A percentile compares a stretch with the other conserved stretches of the same genome.
phyloP scores from a whole-genome alignment of 139 green algal genomes.

The Spirogloea muscicola region DNA sequence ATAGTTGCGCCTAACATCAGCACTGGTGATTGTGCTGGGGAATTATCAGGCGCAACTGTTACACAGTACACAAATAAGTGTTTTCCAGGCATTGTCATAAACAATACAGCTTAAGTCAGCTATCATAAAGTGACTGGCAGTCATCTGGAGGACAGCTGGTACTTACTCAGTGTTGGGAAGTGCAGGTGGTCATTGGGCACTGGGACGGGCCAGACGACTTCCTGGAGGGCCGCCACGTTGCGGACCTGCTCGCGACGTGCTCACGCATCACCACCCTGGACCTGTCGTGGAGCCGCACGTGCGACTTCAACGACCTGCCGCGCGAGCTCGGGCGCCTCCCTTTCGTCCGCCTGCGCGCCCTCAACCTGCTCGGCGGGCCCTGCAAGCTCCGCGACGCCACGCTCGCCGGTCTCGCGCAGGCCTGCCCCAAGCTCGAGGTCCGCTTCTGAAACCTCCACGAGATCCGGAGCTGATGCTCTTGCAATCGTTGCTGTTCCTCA shows the following conservation, averaged over 20 bases:
- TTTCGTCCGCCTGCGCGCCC: background rate
- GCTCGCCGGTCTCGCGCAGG: conserved; percentile 6
- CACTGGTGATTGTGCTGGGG: too few relatives aligned
- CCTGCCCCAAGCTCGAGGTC: conserved; percentile 9
- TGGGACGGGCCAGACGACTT: conserved; percentile 21
- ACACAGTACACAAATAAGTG: too few relatives aligned
- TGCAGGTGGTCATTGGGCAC: conserved; percentile 28
- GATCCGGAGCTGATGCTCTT: too few relatives aligned
- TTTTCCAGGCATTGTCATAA: too few relatives aligned
- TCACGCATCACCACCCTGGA: conserved; percentile 12
- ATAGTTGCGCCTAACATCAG: too few relatives aligned
- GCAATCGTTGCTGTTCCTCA: too few relatives aligned
- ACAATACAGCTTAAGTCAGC: too few relatives aligned
- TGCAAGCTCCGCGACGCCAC: conserved; percentile 3
- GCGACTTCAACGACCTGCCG: conserved; percentile 26
- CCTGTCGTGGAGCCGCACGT: conserved; percentile 6
- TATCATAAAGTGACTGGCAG: too few relatives aligned
- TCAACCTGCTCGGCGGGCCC: conserved; percentile 27
- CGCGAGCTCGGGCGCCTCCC: background rate
- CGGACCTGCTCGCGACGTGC: background rate
- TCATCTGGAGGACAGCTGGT: too few relatives aligned
- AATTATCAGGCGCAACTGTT: too few relatives aligned
- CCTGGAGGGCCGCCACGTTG: conserved; percentile 19
- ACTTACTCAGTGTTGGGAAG: too few relatives aligned
- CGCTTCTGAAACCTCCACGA: too few relatives aligned